A percentile compares a stretch with the other conserved stretches of the same genome.
Evolutionary conservation across 129 eudicot species (phyloP).

Genomic region (Pulicaria dysenterica): DNA sequence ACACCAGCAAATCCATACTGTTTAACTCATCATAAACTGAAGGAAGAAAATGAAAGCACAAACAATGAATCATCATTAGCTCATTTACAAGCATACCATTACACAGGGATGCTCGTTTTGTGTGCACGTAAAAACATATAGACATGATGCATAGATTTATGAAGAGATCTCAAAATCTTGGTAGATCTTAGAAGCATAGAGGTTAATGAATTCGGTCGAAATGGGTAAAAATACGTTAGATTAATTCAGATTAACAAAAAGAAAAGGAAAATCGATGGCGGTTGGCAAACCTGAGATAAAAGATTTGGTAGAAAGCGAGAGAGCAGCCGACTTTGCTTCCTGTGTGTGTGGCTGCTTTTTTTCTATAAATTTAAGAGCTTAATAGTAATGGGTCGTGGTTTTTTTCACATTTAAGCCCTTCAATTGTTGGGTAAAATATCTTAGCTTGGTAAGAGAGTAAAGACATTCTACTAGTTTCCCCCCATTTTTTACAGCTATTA

Average conservation of each 20-base stretch:
- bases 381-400: too few species aligned
- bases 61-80: too few species aligned
- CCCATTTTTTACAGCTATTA: too few species aligned
- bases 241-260: neutral
- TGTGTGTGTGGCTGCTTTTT: neutral
- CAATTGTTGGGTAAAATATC: too few species aligned
- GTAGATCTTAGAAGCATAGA: neutral
- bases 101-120: too few species aligned
- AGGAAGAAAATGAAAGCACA: too few species aligned
- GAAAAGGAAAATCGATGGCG: neutral
- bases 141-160: neutral
- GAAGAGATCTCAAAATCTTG: neutral
- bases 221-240: neutral
- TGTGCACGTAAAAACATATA: too few species aligned
- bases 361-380: neutral
- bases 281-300: constrained; percentile 17
- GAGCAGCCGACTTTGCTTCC: constrained; percentile 9
- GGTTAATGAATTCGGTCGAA: neutral
- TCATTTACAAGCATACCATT: too few species aligned
- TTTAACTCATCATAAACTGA: too few species aligned
- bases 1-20: too few species aligned
- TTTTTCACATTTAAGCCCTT: neutral
- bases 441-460: too few species aligned
- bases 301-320: constrained; percentile 26
- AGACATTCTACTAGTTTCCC: too few species aligned